Evolutionary conservation across 768 basidiomycete species (phyloP).

Genomic region (Dioszegia crocea): DNA sequence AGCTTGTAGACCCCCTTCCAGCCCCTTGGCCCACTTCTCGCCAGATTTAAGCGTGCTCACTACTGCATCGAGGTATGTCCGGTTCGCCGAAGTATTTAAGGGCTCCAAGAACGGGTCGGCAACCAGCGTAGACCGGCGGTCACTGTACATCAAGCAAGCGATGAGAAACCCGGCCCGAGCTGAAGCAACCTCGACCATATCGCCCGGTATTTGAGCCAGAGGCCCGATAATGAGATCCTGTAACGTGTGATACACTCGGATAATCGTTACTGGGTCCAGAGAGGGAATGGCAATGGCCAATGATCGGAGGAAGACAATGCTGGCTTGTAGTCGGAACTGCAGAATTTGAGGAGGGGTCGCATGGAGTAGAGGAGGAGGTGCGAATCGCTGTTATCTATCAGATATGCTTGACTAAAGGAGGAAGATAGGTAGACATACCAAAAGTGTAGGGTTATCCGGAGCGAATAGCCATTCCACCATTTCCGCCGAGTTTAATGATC

Average conservation of each 20-base stretch:
- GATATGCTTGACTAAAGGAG: neutral
- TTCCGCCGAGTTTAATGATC: neutral
- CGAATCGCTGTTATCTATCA: constrained; percentile 18
- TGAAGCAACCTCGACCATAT: neutral
- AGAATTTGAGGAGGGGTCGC: constrained; percentile 32
- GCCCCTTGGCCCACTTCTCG: neutral
- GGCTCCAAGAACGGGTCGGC: neutral
- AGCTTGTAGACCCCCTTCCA: neutral
- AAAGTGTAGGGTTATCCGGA: constrained; percentile 6
- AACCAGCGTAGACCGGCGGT: too few species aligned
- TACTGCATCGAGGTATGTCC: neutral
- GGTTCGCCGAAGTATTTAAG: neutral
- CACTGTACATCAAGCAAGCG: neutral
- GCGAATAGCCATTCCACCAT: constrained; percentile 26
- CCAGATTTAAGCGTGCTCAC: neutral
- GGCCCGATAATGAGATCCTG: neutral
- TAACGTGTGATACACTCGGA: neutral
- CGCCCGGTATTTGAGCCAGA: neutral
- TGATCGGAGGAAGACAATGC: constrained; percentile 15
- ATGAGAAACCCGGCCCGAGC: neutral
- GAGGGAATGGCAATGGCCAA: neutral
- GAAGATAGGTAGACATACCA: constrained; percentile 14
- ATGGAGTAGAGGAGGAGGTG: constrained; percentile 34
- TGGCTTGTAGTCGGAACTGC: constrained; percentile 13
- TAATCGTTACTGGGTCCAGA: neutral